These are phyloP conservation scores for Xylaria sp. DNA, from an alignment of 2,329 filamentous ascomycete genomes.

Conservation along the genomic window DNA sequence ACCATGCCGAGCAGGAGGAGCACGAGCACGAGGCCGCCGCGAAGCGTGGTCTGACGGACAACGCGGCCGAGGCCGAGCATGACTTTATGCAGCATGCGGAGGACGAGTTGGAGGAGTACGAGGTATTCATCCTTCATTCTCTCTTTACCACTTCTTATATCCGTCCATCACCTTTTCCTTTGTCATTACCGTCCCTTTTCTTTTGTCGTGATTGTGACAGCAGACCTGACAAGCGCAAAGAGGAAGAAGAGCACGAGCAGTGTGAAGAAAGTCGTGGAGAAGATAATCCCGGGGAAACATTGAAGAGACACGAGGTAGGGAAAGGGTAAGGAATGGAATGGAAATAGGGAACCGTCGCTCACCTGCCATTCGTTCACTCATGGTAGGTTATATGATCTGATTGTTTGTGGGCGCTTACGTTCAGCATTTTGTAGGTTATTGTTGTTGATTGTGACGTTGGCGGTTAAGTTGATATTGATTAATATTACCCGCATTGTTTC, in stretches of 20 bases:
- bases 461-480: neutral
- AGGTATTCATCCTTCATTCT: conserved; percentile 17
- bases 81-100: conserved; percentile 30
- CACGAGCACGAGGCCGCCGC: conserved; percentile 29
- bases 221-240: neutral
- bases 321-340: neutral
- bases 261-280: conserved; percentile 26
- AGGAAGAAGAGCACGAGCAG: conserved; percentile 18
- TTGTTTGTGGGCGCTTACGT: too few species aligned
- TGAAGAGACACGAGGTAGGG: conserved; percentile 4
- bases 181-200: neutral
- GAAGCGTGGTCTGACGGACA: conserved; percentile 28
- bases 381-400: too few species aligned
- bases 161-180: too few species aligned
- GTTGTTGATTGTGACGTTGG: neutral
- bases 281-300: conserved; percentile 27
- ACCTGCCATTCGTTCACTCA: too few species aligned
- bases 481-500: neutral
- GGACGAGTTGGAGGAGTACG: conserved; percentile 20
- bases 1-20: conserved; percentile 31
- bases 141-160: too few species aligned
- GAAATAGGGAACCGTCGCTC: too few species aligned
- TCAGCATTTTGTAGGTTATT: neutral
- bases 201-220: neutral
- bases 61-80: conserved; percentile 28